A percentile compares a stretch with the other conserved stretches of the same genome.
Evolutionary conservation across 257 asterid genomes (phyloP).

Genomic region (Striga asiatica): DNA sequence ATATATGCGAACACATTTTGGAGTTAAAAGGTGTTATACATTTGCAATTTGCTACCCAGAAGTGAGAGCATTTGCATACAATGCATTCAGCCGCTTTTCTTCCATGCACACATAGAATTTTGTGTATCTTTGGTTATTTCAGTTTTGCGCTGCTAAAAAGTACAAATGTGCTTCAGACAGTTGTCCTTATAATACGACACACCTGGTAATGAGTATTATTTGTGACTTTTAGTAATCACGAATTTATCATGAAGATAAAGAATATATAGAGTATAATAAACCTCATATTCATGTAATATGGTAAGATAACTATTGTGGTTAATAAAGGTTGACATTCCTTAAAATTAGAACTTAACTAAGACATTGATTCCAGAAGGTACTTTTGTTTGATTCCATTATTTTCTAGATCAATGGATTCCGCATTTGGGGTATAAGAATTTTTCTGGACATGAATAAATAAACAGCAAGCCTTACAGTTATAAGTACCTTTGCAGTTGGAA

Average conservation of each 20-base stretch:
- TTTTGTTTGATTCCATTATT: background rate
- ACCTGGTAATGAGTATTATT: background rate
- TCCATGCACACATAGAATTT: background rate
- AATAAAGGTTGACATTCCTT: background rate
- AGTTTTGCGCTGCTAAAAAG: constrained; percentile 1
- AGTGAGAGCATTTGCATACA: constrained; percentile 4
- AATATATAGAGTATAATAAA: background rate
- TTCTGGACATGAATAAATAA: constrained; percentile 6
- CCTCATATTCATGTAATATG: background rate
- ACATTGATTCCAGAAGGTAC: background rate
- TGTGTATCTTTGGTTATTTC: background rate
- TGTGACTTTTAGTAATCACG: background rate
- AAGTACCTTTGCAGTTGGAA: constrained; percentile 38
- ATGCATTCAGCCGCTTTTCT: constrained; percentile 5
- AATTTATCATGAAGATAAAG: background rate
- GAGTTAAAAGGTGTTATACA: constrained; percentile 1
- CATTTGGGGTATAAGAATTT: constrained; percentile 2
- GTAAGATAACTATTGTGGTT: background rate
- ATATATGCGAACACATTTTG: background rate
- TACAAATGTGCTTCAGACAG: background rate
- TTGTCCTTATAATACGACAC: background rate
- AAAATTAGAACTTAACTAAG: background rate
- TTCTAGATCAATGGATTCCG: constrained; percentile 1
- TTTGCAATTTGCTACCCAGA: constrained; percentile 4
- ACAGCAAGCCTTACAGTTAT: background rate